A percentile compares a stretch with the other conserved stretches of the same genome.
Conservation (phyloP, 176 grass and related monocot species). For the Chloris gayana region DNA sequence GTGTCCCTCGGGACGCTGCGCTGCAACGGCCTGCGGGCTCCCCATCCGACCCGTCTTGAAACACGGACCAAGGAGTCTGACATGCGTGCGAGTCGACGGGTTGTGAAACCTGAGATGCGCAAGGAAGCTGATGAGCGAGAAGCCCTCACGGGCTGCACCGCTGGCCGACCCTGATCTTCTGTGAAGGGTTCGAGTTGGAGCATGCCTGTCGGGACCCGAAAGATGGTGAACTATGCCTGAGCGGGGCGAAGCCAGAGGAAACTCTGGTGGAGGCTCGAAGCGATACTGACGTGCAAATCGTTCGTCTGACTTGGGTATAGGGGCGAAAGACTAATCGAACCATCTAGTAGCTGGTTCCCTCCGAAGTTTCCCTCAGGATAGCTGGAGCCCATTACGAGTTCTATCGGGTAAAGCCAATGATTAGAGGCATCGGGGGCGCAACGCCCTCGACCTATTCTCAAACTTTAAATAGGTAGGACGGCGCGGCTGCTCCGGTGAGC, state of each 20-base stretch:
- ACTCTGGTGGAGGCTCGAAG: conserved; percentile 85
- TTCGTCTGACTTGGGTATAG: conserved; percentile 79
- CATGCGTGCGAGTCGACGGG: too few relatives aligned
- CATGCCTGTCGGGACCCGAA: conserved; percentile 68
- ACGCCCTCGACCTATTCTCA: conserved; percentile 77
- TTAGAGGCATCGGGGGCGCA: conserved; percentile 78
- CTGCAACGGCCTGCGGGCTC: conserved; percentile 20
- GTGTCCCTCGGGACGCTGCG: neutral
- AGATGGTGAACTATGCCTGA: conserved; percentile 92
- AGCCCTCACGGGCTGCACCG: neutral
- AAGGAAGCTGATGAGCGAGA: too few relatives aligned
- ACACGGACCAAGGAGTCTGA: conserved; percentile 80
- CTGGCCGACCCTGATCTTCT: conserved; percentile 52
- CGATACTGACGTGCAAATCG: conserved; percentile 79
- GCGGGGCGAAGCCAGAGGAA: conserved; percentile 63
- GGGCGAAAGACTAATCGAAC: conserved; percentile 72
- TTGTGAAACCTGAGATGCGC: too few relatives aligned
- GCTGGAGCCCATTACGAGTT: conserved; percentile 45
- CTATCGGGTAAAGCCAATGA: conserved; percentile 69
- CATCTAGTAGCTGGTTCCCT: conserved; percentile 78
- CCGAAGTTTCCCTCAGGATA: conserved; percentile 51
- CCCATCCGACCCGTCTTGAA: conserved; percentile 81
- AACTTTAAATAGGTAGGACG: conserved; percentile 86
- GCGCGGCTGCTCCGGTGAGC: conserved; percentile 53
- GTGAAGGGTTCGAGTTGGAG: conserved; percentile 63